Evolutionary conservation across 148 eudicot species (phyloP).

Genomic region (Rhododendron kiyosumense): DNA sequence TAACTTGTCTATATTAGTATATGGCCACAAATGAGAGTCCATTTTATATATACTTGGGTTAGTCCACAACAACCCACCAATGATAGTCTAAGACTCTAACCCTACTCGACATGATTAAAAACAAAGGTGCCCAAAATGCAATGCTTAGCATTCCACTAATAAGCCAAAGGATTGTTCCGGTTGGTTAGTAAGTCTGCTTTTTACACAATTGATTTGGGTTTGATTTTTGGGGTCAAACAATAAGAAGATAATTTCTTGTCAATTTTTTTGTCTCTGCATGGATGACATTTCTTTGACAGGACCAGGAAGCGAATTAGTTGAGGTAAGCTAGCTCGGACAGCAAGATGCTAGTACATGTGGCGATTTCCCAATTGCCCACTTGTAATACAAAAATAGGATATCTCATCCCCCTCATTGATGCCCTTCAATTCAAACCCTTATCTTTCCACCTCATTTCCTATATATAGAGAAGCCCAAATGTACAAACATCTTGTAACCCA

Average conservation of each 20-base stretch:
- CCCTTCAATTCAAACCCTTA: not conserved
- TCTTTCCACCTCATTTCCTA: conserved; percentile 8
- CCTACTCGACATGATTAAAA: not conserved
- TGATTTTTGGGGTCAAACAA: too few species aligned
- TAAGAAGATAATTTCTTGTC: too few species aligned
- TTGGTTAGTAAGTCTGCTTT: too few species aligned
- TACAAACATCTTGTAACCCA: not conserved
- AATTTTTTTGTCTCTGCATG: too few species aligned
- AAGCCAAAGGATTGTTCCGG: not conserved
- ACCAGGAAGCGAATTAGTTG: too few species aligned
- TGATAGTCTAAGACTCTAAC: not conserved
- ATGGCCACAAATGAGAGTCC: not conserved
- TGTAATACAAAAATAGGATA: conserved; percentile 1
- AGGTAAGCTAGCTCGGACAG: too few species aligned
- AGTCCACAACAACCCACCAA: not conserved
- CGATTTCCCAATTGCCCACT: conserved; percentile 16
- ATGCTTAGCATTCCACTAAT: not conserved
- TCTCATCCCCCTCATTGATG: not conserved
- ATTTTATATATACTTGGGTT: not conserved
- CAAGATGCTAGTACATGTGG: conserved; percentile 1
- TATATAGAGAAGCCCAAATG: conserved; percentile 7
- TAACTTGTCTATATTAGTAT: not conserved
- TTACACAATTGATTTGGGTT: too few species aligned
- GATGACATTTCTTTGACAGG: too few species aligned
- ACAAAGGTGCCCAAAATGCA: not conserved